phyloP scores from a whole-genome alignment of 352 stramenopile genomes.

The Pythium aquatile region DNA sequence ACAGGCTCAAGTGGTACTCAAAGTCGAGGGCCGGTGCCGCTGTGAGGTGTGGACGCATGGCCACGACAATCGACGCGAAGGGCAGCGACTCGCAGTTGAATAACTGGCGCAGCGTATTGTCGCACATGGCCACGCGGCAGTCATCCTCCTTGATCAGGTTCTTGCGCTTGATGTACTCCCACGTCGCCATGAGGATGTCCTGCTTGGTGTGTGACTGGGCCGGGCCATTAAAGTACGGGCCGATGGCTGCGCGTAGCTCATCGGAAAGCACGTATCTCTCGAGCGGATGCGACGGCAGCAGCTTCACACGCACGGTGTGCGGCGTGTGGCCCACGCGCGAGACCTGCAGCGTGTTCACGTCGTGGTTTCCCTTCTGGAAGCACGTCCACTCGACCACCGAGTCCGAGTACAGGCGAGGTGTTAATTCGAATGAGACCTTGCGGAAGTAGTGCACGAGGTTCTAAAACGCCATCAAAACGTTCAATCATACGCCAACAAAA shows the following conservation, averaged over 20 bases:
- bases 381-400: conserved; percentile 80
- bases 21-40: conserved; percentile 50
- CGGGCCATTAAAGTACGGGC: conserved; percentile 34
- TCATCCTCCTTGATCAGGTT: conserved; percentile 84
- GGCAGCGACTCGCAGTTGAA: conserved; percentile 69
- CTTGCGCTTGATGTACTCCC: conserved; percentile 73
- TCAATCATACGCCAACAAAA: conserved; percentile 11
- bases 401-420: conserved; percentile 65
- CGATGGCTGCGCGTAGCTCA: conserved; percentile 38
- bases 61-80: conserved; percentile 67
- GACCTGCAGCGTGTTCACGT: conserved; percentile 60
- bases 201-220: conserved; percentile 64
- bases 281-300: conserved; percentile 51
- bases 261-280: conserved; percentile 64
- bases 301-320: conserved; percentile 66
- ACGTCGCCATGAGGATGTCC: conserved; percentile 70
- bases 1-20: conserved; percentile 60
- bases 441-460: conserved; percentile 81
- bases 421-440: conserved; percentile 70
- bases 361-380: conserved; percentile 67
- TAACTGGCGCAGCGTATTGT: conserved; percentile 46
- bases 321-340: conserved; percentile 44
- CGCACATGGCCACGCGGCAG: conserved; percentile 66
- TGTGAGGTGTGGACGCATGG: conserved; percentile 63
- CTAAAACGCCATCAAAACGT: conserved; percentile 25